A percentile compares a stretch with the other conserved stretches of the same genome.
phyloP scores from a whole-genome alignment of 2,329 filamentous ascomycete species.

The Colletotrichum abscissum region DNA sequence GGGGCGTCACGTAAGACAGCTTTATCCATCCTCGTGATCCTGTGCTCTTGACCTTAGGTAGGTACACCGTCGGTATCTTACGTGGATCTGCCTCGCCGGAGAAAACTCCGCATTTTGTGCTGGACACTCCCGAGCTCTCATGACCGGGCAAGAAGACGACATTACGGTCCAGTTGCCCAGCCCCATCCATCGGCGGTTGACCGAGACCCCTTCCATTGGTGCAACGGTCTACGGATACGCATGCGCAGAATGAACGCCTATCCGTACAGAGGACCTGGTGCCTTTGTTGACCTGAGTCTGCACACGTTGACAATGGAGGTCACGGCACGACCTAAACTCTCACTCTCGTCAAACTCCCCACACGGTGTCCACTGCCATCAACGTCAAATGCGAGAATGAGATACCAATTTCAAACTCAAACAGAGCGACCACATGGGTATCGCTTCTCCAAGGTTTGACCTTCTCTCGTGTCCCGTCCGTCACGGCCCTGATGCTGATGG shows the following conservation, averaged over 20 bases:
- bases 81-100: slow-evolving; percentile 1
- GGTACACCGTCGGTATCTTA: no score
- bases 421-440: neutral
- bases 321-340: neutral
- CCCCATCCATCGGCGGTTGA: slow-evolving; percentile 9
- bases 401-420: neutral
- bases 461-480: no score
- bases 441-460: neutral
- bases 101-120: slow-evolving; percentile 26
- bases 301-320: neutral
- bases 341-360: neutral
- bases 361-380: neutral
- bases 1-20: no score
- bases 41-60: neutral
- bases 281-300: neutral
- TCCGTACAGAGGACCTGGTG: no score
- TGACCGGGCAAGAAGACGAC: neutral
- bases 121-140: slow-evolving; percentile 23
- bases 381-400: neutral
- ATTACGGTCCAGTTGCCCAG: neutral
- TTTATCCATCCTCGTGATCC: neutral
- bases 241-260: no score
- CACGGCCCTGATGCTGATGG: neutral
- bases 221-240: neutral
- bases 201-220: neutral